Conservation (phyloP, 139 green algal species). For the Auxenochlorella pyrenoidosa region DNA sequence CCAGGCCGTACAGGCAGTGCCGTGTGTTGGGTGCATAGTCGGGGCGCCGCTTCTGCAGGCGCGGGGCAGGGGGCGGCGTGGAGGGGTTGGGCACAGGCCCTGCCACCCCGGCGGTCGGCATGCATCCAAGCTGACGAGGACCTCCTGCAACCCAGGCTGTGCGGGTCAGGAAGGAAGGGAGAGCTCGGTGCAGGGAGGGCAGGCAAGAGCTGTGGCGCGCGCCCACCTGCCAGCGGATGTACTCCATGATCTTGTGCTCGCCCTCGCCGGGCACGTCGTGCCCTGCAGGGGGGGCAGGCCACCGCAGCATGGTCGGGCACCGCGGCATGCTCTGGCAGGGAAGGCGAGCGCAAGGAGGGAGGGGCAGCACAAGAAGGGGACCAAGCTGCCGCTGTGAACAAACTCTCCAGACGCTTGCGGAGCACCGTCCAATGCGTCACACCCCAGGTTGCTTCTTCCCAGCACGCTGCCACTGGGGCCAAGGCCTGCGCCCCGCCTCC, state of each 20-base stretch:
- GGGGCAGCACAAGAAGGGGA: no score
- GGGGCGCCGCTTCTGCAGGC: conserved; percentile 41
- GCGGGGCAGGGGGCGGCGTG: background rate
- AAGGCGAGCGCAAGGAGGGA: background rate
- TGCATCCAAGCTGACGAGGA: background rate
- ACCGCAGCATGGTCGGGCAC: background rate
- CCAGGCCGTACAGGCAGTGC: conserved; percentile 97
- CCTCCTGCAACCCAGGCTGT: no score
- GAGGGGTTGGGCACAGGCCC: background rate
- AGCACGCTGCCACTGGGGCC: no score
- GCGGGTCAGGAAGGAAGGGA: no score
- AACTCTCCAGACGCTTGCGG: no score
- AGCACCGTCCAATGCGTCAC: no score
- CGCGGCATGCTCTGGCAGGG: no score
- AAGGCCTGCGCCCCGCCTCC: no score
- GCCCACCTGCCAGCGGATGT: conserved; percentile 85
- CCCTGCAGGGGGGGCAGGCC: conserved; percentile 50
- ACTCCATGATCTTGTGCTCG: conserved; percentile 99
- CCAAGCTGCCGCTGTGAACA: no score
- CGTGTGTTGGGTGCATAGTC: conserved; percentile 72
- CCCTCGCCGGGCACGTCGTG: conserved; percentile 95
- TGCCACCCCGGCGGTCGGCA: background rate
- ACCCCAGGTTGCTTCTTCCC: no score
- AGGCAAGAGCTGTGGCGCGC: background rate
- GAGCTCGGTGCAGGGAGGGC: no score